phyloP scores from a whole-genome alignment of 331 rosid species.

The Telfairia occidentalis region DNA sequence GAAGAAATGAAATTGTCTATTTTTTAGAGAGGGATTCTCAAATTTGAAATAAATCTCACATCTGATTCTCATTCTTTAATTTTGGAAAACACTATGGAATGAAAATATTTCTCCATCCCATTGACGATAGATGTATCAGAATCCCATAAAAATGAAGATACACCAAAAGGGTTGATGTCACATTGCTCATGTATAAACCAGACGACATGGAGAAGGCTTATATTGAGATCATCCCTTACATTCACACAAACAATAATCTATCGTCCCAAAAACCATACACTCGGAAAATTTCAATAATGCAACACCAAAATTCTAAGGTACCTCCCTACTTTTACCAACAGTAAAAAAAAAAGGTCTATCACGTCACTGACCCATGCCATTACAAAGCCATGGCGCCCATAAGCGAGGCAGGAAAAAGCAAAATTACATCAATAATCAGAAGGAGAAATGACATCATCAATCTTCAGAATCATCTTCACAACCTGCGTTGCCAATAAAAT shows the following conservation, averaged over 20 bases:
- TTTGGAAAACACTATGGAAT: too few relatives aligned
- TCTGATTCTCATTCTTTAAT: too few relatives aligned
- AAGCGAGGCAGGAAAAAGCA: not conserved
- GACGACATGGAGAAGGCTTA: not conserved
- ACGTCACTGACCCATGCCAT: not conserved
- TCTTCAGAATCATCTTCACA: slow-evolving; percentile 90
- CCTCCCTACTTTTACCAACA: not conserved
- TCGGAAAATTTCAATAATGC: not conserved
- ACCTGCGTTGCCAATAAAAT: slow-evolving; percentile 88
- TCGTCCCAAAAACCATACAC: slow-evolving; percentile 2
- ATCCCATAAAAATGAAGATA: not conserved
- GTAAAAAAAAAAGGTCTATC: not conserved
- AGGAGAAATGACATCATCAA: slow-evolving; percentile 88
- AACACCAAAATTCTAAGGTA: not conserved
- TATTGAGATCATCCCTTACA: not conserved
- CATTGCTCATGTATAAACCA: not conserved
- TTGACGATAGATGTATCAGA: not conserved
- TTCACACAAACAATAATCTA: slow-evolving; percentile 6
- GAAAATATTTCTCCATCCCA: not conserved
- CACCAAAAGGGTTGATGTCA: not conserved
- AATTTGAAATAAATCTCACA: too few relatives aligned
- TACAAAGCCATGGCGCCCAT: not conserved
- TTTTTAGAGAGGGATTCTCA: too few relatives aligned
- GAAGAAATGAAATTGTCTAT: too few relatives aligned
- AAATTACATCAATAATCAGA: slow-evolving; percentile 32